Evolutionary conservation across 768 basidiomycete species (phyloP), one percentile per base, ranked within the genome.

Genomic region (Nidularia sp.): DNA sequence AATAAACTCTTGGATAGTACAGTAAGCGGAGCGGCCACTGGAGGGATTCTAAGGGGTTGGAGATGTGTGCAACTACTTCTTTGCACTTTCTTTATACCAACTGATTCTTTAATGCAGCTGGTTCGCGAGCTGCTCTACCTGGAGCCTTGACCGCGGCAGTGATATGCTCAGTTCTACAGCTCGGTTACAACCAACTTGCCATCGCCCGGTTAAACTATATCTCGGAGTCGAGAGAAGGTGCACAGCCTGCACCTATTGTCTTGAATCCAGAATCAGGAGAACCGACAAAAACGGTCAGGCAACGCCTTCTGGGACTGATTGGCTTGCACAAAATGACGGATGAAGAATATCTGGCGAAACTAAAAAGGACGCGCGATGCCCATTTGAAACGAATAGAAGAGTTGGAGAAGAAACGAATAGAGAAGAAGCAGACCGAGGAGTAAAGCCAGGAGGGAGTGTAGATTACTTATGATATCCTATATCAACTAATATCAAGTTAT

Each of bases 1-100:
- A 73, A 82, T 32, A 76, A 80, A 49, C 65, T 91, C 4, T 69
- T 88, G 3, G 92, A 93, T 63, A 86, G 83, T 12, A 79, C 78
- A n/a, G 25, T 88, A 13, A 88, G 90, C 55, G 92, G 92, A 13
- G 81, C 79, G 4, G 56, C 85, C 4, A 74, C 87, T 0, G 92
- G 88, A 43, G 84, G 83, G 2, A 54, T 83, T 7, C 77, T 75
- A 47, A 78, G 67, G 66, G 81, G 78, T 2, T 58, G 74, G 54
- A 82, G 74, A 65, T 76, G 90, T 90, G 60, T 54, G 85, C 72
- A 7, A 39, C 18, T 45, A 15, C 44, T 45, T 31, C 31, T 44
- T 13, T 42, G 33, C 41, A 42, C 7, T 22, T 13, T 29, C 34
- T n/a, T 34, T 53, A 31, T 44, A 13, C 34, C 34, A 34, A 22